These are phyloP conservation scores for Diaporthe batatas DNA, from an alignment of 2,329 filamentous ascomycete species.

Conservation along the genomic window DNA sequence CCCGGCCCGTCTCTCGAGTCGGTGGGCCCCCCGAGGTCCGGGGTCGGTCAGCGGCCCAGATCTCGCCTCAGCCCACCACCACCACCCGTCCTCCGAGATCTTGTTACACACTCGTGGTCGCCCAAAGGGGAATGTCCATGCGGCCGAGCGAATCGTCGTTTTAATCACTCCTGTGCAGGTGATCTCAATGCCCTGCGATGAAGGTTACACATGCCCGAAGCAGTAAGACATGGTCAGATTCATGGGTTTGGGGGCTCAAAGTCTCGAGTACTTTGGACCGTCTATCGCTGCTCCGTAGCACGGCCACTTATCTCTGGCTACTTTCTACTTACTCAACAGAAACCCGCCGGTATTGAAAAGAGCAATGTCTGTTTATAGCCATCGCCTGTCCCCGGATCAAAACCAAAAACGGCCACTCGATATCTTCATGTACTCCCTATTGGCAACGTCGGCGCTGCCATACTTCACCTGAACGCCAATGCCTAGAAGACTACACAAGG, in stretches of 20 bases:
- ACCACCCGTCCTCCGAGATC: not conserved
- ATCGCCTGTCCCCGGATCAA: not conserved
- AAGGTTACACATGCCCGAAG: constrained; percentile 31
- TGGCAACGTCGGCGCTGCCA: not conserved
- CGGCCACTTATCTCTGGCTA: not conserved
- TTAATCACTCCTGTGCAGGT: constrained; percentile 13
- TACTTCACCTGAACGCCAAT: constrained; percentile 37
- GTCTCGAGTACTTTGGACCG: constrained; percentile 20
- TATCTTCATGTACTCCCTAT: not conserved
- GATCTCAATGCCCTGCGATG: constrained; percentile 13
- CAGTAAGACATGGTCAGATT: constrained; percentile 16
- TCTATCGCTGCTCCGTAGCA: not conserved
- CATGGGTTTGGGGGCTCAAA: not conserved
- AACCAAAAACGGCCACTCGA: not conserved
- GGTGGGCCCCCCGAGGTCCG: constrained; percentile 16
- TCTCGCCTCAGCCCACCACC: constrained; percentile 10
- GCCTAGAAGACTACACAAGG: constrained; percentile 42
- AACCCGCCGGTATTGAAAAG: not conserved
- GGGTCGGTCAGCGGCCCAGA: constrained; percentile 33
- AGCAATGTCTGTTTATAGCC: not conserved
- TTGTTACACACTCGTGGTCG: not conserved
- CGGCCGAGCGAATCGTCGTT: constrained; percentile 18
- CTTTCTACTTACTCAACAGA: not conserved
- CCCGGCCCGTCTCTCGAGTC: constrained; percentile 17
- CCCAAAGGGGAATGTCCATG: constrained; percentile 42